These are phyloP conservation scores for Monosporascus cannonballus DNA, from an alignment of 2,329 filamentous ascomycete genomes.

Conservation along the genomic window DNA sequence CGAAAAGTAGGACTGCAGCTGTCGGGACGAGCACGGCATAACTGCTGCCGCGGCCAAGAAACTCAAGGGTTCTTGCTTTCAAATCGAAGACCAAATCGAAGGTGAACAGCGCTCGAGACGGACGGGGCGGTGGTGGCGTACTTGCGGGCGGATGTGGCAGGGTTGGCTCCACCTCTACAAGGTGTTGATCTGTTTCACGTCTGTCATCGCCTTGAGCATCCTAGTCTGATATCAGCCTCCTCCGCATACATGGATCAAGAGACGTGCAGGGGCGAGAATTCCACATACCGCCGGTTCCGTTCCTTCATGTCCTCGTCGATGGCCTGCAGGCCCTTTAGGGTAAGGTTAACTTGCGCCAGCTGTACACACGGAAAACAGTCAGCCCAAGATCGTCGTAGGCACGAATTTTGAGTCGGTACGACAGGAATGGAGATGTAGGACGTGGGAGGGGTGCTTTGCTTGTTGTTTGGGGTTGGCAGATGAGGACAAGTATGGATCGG, in stretches of 20 bases:
- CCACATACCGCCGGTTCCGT: slow-evolving; percentile 39
- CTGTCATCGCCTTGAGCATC: slow-evolving; percentile 30
- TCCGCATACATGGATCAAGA: neutral
- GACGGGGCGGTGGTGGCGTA: too few species aligned
- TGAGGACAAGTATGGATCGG: slow-evolving; percentile 7
- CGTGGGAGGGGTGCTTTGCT: slow-evolving; percentile 13
- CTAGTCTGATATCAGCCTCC: slow-evolving; percentile 17
- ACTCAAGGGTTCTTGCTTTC: too few species aligned
- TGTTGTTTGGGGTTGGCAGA: slow-evolving; percentile 19
- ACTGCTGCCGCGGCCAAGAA: neutral
- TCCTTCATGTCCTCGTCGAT: slow-evolving; percentile 52
- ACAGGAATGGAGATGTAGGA: slow-evolving; percentile 2
- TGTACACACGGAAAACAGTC: slow-evolving; percentile 15
- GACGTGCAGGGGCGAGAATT: neutral
- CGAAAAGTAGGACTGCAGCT: neutral
- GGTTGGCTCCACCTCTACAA: neutral
- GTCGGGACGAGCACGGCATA: neutral
- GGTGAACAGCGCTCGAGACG: too few species aligned
- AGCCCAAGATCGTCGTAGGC: slow-evolving; percentile 10
- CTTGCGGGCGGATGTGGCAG: too few species aligned
- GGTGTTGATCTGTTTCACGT: slow-evolving; percentile 15
- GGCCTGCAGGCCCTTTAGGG: slow-evolving; percentile 43
- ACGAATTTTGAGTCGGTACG: neutral
- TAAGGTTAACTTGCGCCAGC: slow-evolving; percentile 38
- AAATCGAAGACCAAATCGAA: too few species aligned